Base-by-base conservation (phyloP, 2,329 filamentous ascomycete species). In the Cladorrhinum sp. region DNA sequence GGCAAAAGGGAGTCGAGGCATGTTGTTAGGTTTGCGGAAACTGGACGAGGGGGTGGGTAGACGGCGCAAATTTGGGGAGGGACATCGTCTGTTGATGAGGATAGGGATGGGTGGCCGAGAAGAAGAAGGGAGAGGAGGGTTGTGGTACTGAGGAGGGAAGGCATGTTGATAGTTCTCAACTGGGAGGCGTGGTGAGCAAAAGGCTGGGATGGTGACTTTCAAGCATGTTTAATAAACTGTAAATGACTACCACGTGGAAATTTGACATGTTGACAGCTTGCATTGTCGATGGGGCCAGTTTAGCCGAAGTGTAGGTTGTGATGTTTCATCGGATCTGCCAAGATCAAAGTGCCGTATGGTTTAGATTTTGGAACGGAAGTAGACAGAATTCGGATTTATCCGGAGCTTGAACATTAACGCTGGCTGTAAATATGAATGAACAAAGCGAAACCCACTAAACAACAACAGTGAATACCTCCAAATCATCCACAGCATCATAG, bases 391-490 rank as follows among this genome's bases (percentile, higher is more conserved):
- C 41, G 41, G 41, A 45, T 45, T 45, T 45, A 45, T 18, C 41
- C 41, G 41, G 41, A 45, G 18, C 16, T 45, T 45, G 16, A 13
- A 45, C 16, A 18, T 3, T 45, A n/a, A 22, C 32, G 32, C 8
- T 36, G 3, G 32, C 32, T 36, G 16, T 12, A 36, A 32, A 32
- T 12, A 6, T 32, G 32, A 36, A 36, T 3, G 16, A 13, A 22
- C 41, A 18, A n/a, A 45, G 29, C 13, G 29, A 22, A 45, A 18
- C 8, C 5, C 18, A 45, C 29, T 56, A 70, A 6, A 74, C 67
- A 48, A 75, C 71, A 12, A 75, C 75, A 69, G 74, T 77, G 51
- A 75, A 72, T 1, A 76, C 65, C 58, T 78, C 73, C 67, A 78
- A 62, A 3, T 67, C 71, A 1, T 60, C 50, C 24, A 70, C 66